These are phyloP conservation scores for Articulospora tetracladia DNA, from an alignment of 495 filamentous ascomycete genomes.

Conservation along the genomic window DNA sequence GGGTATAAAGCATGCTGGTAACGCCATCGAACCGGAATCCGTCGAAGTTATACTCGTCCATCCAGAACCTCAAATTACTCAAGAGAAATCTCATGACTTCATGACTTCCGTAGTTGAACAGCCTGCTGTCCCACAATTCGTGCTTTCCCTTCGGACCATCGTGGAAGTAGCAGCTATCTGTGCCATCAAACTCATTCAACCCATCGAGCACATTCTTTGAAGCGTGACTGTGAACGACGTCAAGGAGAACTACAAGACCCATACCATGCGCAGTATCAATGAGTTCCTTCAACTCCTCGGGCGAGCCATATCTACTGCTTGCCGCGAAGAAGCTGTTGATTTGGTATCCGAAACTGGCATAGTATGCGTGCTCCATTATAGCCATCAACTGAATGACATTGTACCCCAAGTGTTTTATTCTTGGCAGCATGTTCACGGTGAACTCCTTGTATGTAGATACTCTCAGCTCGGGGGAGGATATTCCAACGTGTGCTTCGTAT, in stretches of 20 bases:
- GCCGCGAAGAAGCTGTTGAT: slow-evolving; percentile 98
- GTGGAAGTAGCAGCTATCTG: slow-evolving; percentile 95
- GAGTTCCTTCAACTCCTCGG: slow-evolving; percentile 94
- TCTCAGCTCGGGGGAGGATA: slow-evolving; percentile 83
- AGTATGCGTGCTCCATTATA: slow-evolving; percentile 98
- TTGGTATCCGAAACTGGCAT: slow-evolving; percentile 98
- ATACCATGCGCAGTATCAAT: slow-evolving; percentile 92
- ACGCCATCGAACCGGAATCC: slow-evolving; percentile 98
- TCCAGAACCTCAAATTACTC: slow-evolving; percentile 96
- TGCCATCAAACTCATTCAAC: slow-evolving; percentile 90
- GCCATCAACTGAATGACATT: slow-evolving; percentile 99
- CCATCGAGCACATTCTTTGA: slow-evolving; percentile 96
- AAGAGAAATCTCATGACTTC: slow-evolving; percentile 92
- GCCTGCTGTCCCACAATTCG: slow-evolving; percentile 89
- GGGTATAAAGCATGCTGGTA: slow-evolving; percentile 93
- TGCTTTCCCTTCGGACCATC: slow-evolving; percentile 77
- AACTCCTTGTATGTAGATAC: slow-evolving; percentile 97
- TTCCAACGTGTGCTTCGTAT: slow-evolving; percentile 97
- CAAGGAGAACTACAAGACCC: slow-evolving; percentile 87
- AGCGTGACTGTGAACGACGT: slow-evolving; percentile 96
- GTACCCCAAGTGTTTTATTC: slow-evolving; percentile 88
- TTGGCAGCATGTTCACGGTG: slow-evolving; percentile 83
- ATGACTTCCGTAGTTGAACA: slow-evolving; percentile 96
- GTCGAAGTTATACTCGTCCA: slow-evolving; percentile 97
- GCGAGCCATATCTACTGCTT: slow-evolving; percentile 89